phyloP scores from a whole-genome alignment of 1,284 basidiomycete genomes.

The Apiotrichum gamsii region DNA sequence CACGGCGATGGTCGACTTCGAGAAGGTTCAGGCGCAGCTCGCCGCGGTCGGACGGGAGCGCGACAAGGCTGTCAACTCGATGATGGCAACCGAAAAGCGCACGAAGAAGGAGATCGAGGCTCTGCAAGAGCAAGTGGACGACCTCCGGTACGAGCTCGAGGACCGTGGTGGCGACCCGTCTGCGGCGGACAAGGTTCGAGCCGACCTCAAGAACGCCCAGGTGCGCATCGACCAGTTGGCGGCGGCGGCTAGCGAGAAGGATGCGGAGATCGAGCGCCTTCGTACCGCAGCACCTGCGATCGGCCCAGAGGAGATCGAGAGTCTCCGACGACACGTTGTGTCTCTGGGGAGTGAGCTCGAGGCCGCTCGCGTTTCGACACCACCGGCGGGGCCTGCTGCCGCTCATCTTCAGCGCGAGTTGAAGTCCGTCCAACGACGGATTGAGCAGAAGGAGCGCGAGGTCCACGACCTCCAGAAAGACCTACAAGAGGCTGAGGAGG shows the following conservation, averaged over 20 bases:
- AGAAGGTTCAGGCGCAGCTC: slow-evolving; percentile 6
- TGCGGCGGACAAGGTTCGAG: slow-evolving; percentile 25
- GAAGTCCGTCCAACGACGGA: slow-evolving; percentile 18
- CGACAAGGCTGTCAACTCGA: slow-evolving; percentile 44
- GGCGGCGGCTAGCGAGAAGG: slow-evolving; percentile 3
- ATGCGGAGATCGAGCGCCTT: slow-evolving; percentile 1
- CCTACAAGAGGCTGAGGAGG: slow-evolving; percentile 18
- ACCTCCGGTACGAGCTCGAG: slow-evolving; percentile 40
- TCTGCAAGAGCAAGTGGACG: slow-evolving; percentile 35
- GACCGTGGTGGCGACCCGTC: slow-evolving; percentile 15
- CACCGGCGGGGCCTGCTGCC: background rate
- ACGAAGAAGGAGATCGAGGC: slow-evolving; percentile 30
- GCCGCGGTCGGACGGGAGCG: slow-evolving; percentile 20
- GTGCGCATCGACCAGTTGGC: background rate
- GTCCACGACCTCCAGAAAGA: slow-evolving; percentile 1
- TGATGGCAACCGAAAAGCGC: slow-evolving; percentile 37
- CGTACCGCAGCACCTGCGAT: background rate
- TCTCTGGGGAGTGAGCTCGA: slow-evolving; percentile 20
- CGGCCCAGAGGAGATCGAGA: background rate
- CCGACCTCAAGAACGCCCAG: slow-evolving; percentile 2
- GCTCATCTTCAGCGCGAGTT: slow-evolving; percentile 23
- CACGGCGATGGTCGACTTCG: slow-evolving; percentile 13
- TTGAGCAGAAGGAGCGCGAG: slow-evolving; percentile 14
- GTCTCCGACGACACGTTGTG: slow-evolving; percentile 12
- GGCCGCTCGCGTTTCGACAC: slow-evolving; percentile 7